Conservation (phyloP, 2,329 filamentous ascomycete genomes). For the Fusarium protoensiforme region DNA sequence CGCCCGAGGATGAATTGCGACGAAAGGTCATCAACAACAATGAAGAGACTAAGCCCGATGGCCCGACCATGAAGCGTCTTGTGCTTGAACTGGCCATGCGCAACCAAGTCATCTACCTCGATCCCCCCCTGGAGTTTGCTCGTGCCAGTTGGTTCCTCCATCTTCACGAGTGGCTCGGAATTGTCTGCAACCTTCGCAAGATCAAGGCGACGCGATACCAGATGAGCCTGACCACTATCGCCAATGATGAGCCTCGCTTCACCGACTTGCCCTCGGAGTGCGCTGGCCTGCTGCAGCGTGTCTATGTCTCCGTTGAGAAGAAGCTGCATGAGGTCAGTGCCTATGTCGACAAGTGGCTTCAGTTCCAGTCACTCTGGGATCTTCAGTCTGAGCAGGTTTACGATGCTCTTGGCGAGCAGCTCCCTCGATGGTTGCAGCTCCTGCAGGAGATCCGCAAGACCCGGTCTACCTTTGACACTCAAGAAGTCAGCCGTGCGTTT, state of each 20-base stretch:
- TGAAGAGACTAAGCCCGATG: conserved; percentile 60
- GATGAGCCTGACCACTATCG: conserved; percentile 78
- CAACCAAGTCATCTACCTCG: conserved; percentile 96
- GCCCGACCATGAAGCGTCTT: conserved; percentile 76
- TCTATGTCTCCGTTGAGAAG: conserved; percentile 85
- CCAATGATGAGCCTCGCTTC: conserved; percentile 78
- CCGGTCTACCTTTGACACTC: conserved; percentile 95
- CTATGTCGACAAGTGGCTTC: conserved; percentile 98
- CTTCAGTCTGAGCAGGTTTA: conserved; percentile 96
- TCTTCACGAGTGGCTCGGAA: conserved; percentile 91
- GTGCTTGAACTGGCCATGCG: conserved; percentile 97
- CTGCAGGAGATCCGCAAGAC: conserved; percentile 98
- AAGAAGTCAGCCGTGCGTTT: conserved; percentile 91
- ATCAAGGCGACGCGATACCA: conserved; percentile 97
- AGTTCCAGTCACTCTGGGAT: conserved; percentile 99
- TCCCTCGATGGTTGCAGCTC: conserved; percentile 92
- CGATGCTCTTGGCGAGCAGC: conserved; percentile 88
- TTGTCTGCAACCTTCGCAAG: conserved; percentile 91
- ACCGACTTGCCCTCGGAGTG: conserved; percentile 87
- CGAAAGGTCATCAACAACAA: conserved; percentile 59
- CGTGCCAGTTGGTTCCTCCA: conserved; percentile 94
- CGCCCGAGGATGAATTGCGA: conserved; percentile 63
- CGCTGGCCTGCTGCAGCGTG: conserved; percentile 79
- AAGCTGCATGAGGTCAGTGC: conserved; percentile 82
- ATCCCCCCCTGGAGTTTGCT: conserved; percentile 91